These are phyloP conservation scores for Eucalyptus sp. DNA, from an alignment of 345 rosid genomes.

Conservation along the genomic window DNA sequence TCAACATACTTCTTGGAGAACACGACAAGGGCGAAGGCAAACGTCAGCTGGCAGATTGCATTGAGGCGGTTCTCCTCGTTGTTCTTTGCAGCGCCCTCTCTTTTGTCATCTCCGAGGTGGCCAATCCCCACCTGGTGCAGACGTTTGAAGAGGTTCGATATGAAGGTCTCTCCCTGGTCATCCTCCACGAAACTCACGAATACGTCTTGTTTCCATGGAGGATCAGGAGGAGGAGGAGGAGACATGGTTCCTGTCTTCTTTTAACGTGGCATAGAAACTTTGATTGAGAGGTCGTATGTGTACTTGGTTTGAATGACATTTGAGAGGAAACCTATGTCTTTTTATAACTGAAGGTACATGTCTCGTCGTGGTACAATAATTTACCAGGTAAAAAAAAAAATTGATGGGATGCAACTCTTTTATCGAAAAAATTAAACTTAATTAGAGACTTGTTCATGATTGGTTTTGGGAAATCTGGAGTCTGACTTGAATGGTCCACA, in stretches of 20 bases:
- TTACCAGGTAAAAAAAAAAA: background rate
- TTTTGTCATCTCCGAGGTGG: too few relatives aligned
- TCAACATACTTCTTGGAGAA: too few relatives aligned
- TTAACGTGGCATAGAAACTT: background rate
- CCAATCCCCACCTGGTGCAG: too few relatives aligned
- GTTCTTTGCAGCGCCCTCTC: too few relatives aligned
- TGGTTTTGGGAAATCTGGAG: too few relatives aligned
- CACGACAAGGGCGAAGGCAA: fast-evolving
- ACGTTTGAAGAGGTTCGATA: background rate
- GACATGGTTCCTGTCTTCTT: background rate
- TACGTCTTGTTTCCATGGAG: background rate
- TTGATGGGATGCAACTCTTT: background rate
- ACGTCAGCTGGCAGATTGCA: fast-evolving
- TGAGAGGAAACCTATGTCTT: background rate
- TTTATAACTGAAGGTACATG: background rate
- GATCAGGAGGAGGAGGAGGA: too few relatives aligned
- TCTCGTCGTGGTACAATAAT: background rate
- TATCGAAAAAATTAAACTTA: too few relatives aligned
- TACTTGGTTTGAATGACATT: background rate
- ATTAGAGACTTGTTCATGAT: too few relatives aligned
- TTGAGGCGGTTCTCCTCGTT: fast-evolving
- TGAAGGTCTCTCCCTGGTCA: fast-evolving
- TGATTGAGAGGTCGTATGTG: background rate
- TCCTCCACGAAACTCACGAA: background rate
- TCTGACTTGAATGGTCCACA: too few relatives aligned